These are phyloP conservation scores for Fonsecaea multimorphosa DNA, from an alignment of 2,329 filamentous ascomycete species.

Conservation along the genomic window DNA sequence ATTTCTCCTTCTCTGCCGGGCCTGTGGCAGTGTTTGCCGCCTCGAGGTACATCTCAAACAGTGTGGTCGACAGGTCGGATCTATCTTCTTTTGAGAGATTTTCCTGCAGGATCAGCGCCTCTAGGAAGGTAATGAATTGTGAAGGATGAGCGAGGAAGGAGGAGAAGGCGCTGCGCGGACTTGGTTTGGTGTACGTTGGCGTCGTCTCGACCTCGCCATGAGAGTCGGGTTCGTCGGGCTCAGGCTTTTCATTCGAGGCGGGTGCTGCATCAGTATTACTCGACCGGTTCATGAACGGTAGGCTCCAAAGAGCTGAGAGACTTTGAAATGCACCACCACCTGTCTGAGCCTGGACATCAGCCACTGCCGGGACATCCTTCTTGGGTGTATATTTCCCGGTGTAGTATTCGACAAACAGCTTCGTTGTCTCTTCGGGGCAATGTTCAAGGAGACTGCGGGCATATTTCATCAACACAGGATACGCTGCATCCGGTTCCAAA, in stretches of 20 bases:
- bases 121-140: constrained; percentile 89
- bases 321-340: constrained; percentile 84
- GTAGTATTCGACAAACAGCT: constrained; percentile 93
- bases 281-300: constrained; percentile 81
- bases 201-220: constrained; percentile 35
- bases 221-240: constrained; percentile 41
- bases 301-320: constrained; percentile 78
- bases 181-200: constrained; percentile 76
- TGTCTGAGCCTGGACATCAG: constrained; percentile 54
- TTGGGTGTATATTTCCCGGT: constrained; percentile 81
- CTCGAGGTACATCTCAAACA: constrained; percentile 98
- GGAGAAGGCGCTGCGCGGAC: constrained; percentile 88
- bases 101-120: constrained; percentile 79
- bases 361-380: constrained; percentile 63
- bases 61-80: constrained; percentile 86
- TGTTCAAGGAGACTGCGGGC: constrained; percentile 88
- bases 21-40: constrained; percentile 79
- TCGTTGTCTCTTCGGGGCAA: constrained; percentile 79
- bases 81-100: constrained; percentile 75
- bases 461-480: constrained; percentile 91
- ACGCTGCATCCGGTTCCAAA: constrained; percentile 80
- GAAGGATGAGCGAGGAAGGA: constrained; percentile 93
- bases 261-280: constrained; percentile 60
- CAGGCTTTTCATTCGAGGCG: constrained; percentile 54
- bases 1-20: constrained; percentile 68